Conservation (phyloP, 345 rosid genomes). For the Populus alba region DNA sequence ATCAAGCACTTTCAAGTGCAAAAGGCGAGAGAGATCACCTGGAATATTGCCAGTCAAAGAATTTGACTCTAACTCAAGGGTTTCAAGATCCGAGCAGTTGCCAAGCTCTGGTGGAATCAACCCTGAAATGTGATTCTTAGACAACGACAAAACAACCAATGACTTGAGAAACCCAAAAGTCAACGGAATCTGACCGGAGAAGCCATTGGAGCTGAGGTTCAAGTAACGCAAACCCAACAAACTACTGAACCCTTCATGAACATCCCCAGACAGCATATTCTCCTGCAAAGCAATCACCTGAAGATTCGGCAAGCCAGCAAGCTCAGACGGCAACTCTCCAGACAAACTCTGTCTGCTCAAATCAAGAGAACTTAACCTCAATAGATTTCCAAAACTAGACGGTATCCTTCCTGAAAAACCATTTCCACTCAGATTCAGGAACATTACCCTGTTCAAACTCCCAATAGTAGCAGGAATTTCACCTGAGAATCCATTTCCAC, state of each 20-base stretch:
- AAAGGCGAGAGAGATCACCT: slow-evolving; percentile 56
- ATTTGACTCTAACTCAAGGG: slow-evolving; percentile 67
- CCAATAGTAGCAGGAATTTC: slow-evolving; percentile 27
- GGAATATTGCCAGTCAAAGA: slow-evolving; percentile 63
- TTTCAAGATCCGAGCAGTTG: slow-evolving; percentile 78
- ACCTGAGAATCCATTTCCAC: slow-evolving; percentile 32
- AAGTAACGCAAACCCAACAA: slow-evolving; percentile 62
- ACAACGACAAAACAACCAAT: slow-evolving; percentile 61
- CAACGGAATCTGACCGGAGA: slow-evolving; percentile 61
- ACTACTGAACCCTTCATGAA: slow-evolving; percentile 92
- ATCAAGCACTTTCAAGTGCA: slow-evolving; percentile 56
- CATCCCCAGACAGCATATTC: slow-evolving; percentile 61
- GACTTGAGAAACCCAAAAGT: slow-evolving; percentile 75
- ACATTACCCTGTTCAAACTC: slow-evolving; percentile 17
- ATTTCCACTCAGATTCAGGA: slow-evolving; percentile 27
- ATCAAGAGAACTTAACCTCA: slow-evolving; percentile 29
- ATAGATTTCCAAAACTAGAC: slow-evolving; percentile 20
- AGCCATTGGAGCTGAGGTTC: slow-evolving; percentile 67
- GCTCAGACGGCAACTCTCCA: slow-evolving; percentile 58
- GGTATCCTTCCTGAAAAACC: slow-evolving; percentile 27
- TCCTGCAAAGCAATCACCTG: slow-evolving; percentile 86
- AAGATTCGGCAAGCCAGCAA: slow-evolving; percentile 75
- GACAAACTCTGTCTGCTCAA: slow-evolving; percentile 32
- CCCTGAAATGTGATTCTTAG: slow-evolving; percentile 65
- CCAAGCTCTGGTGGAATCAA: slow-evolving; percentile 69